Conservation (phyloP, 768 basidiomycete species). For the Suillus alpinus region DNA sequence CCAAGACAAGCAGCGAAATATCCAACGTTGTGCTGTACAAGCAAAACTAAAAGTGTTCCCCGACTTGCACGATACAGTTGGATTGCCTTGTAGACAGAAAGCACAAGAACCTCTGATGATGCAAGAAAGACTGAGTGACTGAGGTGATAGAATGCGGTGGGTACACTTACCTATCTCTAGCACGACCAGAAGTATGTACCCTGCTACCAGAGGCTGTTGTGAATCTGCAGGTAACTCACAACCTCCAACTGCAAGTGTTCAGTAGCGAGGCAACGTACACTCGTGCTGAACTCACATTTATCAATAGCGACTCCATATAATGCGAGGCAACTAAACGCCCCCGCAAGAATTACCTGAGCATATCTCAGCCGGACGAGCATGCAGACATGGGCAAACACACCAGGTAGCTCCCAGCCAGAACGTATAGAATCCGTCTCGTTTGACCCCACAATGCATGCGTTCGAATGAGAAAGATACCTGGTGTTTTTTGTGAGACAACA, state of each 20-base stretch:
- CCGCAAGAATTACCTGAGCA: neutral
- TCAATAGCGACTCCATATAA: neutral
- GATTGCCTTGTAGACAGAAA: no score
- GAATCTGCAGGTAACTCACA: neutral
- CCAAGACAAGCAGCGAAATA: no score
- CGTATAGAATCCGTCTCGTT: neutral
- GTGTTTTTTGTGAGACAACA: neutral
- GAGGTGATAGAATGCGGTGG: no score
- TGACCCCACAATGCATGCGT: neutral
- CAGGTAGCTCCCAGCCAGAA: neutral
- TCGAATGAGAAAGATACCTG: neutral
- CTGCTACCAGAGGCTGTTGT: neutral
- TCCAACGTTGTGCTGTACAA: no score
- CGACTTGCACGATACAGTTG: no score
- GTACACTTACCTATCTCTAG: no score
- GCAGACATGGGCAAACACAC: neutral
- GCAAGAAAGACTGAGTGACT: no score
- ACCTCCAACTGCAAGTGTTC: neutral
- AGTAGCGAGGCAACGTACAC: neutral
- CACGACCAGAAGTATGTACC: neutral
- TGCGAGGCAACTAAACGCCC: neutral
- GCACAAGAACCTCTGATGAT: no score
- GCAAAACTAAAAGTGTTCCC: no score
- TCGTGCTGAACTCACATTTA: neutral
- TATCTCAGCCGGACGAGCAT: neutral